Evolutionary conservation across 1,284 basidiomycete genomes (phyloP), one percentile per base, ranked within the genome.

Genomic region (Heterobasidion irregulare): DNA sequence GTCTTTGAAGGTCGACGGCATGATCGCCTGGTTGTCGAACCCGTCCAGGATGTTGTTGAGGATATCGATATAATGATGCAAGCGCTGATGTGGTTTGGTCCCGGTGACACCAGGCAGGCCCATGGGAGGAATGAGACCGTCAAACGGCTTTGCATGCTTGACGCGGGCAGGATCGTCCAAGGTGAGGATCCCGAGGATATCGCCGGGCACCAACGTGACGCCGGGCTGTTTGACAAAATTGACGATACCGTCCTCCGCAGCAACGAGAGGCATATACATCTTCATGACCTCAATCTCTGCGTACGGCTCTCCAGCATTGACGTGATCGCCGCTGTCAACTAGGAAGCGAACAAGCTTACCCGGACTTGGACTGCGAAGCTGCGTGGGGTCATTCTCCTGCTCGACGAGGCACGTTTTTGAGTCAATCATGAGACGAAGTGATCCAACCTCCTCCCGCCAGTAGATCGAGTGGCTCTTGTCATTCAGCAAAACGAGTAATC

Each of bases 211-310:
- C 57, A 99, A 83, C 61, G 93, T 94, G 65, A 96, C 91, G 63
- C 97, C 97, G 53, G 96, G 92, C 68, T 98, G 94, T 76, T 98
- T 99, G 71, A 99, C 94, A 68, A 99, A 89, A 66, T 95, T 92
- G n/a, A 93, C 86, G 50, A 91, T 82, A 69, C 97, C 97, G 69
- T 96, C 93, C 71, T 99, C 97, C 3, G 89, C 82, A n/a, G 95
- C 94, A 55, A 94, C 86, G 57, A 99, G 84, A 13, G 94, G 93
- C 94, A 98, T 96, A 72, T 95, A 95, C 94, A 98, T 98, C 77
- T 98, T 98, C 94, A 97, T 97, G 63, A 97, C 94, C 82, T 99
- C 97, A 55, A 99, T 98, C 71, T 99, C 97, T 55, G 97, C 97
- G 69, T 98, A 99, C 56, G 93, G 86, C 63, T 98, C 94, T 36